phyloP scores from a whole-genome alignment of 2,329 filamentous ascomycete species.

The Alternaria viburni region DNA sequence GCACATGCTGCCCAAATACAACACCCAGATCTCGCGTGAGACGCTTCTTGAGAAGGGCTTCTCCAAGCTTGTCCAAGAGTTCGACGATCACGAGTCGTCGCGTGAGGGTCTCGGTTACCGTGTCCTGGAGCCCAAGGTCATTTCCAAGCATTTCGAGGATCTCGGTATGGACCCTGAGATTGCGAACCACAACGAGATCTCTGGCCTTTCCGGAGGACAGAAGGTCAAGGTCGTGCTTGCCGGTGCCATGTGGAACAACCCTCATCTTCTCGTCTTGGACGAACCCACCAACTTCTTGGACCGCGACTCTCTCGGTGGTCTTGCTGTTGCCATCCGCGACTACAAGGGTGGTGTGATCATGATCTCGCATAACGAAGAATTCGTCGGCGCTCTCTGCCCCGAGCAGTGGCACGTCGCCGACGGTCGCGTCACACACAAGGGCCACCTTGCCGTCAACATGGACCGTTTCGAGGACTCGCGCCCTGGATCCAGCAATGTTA shows the following conservation, averaged over 20 bases:
- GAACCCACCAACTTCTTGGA: constrained; percentile 99
- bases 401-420: constrained; percentile 96
- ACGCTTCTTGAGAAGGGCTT: constrained; percentile 87
- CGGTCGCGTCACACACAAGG: constrained; percentile 84
- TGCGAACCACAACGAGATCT: constrained; percentile 98
- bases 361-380: constrained; percentile 99
- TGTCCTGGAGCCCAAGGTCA: constrained; percentile 88
- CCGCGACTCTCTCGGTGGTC: constrained; percentile 92
- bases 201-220: constrained; percentile 92
- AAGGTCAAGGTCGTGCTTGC: constrained; percentile 99
- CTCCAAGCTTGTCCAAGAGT: constrained; percentile 93
- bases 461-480: constrained; percentile 88
- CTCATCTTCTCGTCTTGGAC: constrained; percentile 94
- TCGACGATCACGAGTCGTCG: constrained; percentile 98
- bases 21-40: constrained; percentile 90
- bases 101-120: constrained; percentile 97
- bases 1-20: constrained; percentile 86
- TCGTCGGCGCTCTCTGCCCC: constrained; percentile 91
- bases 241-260: constrained; percentile 98
- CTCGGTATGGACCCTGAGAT: constrained; percentile 96
- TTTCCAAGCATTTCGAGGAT: constrained; percentile 98
- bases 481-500: constrained; percentile 66
- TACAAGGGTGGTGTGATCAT: constrained; percentile 99
- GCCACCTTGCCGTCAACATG: constrained; percentile 72
- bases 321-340: constrained; percentile 96